A percentile compares a stretch with the other conserved stretches of the same genome.
Evolutionary conservation across 2,329 filamentous ascomycete species (phyloP).

Genomic region (Nothomitra cinnamomea): DNA sequence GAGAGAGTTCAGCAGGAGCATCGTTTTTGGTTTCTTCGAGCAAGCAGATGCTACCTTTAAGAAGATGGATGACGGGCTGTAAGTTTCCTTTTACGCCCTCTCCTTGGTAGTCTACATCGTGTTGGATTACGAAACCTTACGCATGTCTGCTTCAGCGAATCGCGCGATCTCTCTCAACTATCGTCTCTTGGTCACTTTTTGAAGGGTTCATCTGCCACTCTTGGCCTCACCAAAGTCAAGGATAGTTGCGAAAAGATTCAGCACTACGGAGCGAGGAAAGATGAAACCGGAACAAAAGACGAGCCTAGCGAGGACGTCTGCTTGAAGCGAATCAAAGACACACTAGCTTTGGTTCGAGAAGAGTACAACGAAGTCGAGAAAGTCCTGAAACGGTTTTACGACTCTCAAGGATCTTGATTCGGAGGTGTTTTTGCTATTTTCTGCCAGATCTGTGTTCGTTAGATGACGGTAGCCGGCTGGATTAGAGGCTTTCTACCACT

Average conservation of each 20-base stretch:
- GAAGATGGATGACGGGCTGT: slow-evolving; percentile 74
- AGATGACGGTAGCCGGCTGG: too few species aligned
- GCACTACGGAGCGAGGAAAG: slow-evolving; percentile 70
- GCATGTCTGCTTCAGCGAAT: slow-evolving; percentile 32
- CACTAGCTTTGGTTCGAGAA: slow-evolving; percentile 51
- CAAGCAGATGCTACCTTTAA: slow-evolving; percentile 76
- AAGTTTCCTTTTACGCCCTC: slow-evolving; percentile 28
- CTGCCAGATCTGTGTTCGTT: too few species aligned
- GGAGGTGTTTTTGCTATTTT: not conserved
- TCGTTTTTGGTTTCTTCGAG: slow-evolving; percentile 84
- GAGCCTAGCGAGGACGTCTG: slow-evolving; percentile 51
- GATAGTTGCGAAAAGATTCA: slow-evolving; percentile 95
- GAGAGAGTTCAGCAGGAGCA: slow-evolving; percentile 71
- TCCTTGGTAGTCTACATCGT: slow-evolving; percentile 7
- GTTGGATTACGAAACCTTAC: slow-evolving; percentile 4
- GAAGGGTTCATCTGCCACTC: slow-evolving; percentile 89
- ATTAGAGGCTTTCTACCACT: not conserved
- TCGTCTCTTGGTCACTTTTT: slow-evolving; percentile 86
- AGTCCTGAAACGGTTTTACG: slow-evolving; percentile 55
- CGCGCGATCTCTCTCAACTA: slow-evolving; percentile 53
- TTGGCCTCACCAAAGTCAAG: slow-evolving; percentile 79
- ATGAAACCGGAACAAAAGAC: slow-evolving; percentile 51
- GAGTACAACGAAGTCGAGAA: slow-evolving; percentile 62
- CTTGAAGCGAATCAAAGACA: slow-evolving; percentile 51
- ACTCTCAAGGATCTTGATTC: slow-evolving; percentile 10